Conservation (phyloP, 768 basidiomycete genomes). For the Termitomyces sp. region DNA sequence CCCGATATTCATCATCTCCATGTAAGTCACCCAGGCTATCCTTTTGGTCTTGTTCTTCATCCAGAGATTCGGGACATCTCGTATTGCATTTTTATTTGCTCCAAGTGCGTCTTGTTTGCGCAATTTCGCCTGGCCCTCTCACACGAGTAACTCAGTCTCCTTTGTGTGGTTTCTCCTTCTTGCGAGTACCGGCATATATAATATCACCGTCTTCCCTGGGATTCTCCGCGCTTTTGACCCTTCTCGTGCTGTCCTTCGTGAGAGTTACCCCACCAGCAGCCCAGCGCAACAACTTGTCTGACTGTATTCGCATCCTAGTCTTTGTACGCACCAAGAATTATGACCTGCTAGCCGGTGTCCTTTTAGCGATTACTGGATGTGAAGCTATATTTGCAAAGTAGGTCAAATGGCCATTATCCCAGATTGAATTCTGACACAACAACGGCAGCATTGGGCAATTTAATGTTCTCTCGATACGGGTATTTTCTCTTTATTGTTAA, state of each 20-base stretch:
- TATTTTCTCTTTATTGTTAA: constrained; percentile 15
- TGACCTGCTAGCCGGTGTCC: constrained; percentile 56
- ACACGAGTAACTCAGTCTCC: constrained; percentile 34
- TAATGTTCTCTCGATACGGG: constrained; percentile 55
- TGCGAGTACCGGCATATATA: constrained; percentile 51
- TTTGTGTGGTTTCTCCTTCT: constrained; percentile 54
- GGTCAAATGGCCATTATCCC: constrained; percentile 12
- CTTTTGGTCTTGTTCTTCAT: constrained; percentile 52
- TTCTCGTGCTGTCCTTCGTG: constrained; percentile 59
- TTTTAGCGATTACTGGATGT: constrained; percentile 64
- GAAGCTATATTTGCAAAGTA: constrained; percentile 70
- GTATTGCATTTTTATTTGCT: constrained; percentile 49
- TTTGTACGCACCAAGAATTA: constrained; percentile 65
- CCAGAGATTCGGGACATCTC: constrained; percentile 57
- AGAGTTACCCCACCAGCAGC: constrained; percentile 16
- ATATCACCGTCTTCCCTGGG: constrained; percentile 49
- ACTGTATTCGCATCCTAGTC: constrained; percentile 27
- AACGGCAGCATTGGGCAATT: constrained; percentile 74
- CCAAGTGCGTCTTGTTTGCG: constrained; percentile 27
- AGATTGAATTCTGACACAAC: no score
- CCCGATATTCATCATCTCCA: not conserved
- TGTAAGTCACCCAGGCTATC: constrained; percentile 33
- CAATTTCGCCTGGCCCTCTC: not conserved
- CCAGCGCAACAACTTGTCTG: not conserved
- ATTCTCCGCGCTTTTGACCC: constrained; percentile 69